These are phyloP conservation scores for Apiotrichum porosum DNA, from an alignment of 1,284 basidiomycete species.

Conservation along the genomic window DNA sequence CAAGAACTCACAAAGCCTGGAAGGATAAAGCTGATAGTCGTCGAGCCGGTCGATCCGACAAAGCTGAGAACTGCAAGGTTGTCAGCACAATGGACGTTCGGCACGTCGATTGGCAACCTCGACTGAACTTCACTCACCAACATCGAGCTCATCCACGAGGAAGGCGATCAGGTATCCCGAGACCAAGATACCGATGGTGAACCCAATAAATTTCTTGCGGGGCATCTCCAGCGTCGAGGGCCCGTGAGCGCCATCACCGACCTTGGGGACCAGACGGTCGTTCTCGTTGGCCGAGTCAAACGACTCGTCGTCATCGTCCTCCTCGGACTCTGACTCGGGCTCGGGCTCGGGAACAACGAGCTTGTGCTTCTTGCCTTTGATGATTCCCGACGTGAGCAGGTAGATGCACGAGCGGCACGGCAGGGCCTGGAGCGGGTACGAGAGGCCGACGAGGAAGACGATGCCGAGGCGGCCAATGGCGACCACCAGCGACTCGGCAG, in stretches of 20 bases:
- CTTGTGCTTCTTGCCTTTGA: constrained; percentile 25
- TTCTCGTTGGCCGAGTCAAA: constrained; percentile 25
- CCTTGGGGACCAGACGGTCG: constrained; percentile 41
- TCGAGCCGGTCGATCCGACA: constrained; percentile 93
- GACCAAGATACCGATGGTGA: constrained; percentile 69
- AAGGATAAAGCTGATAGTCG: constrained; percentile 93
- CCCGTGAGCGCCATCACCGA: constrained; percentile 50
- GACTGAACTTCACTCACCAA: constrained; percentile 57
- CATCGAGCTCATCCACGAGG: constrained; percentile 72
- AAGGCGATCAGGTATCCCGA: constrained; percentile 66
- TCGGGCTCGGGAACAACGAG: constrained; percentile 4
- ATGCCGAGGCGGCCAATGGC: constrained; percentile 91
- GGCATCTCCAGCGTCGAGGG: constrained; percentile 62
- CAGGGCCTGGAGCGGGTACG: constrained; percentile 88
- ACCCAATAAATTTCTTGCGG: constrained; percentile 62
- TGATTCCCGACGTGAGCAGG: constrained; percentile 58
- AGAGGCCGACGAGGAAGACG: constrained; percentile 80
- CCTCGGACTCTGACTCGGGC: constrained; percentile 21
- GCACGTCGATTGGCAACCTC: background rate
- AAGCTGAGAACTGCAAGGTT: constrained; percentile 76
- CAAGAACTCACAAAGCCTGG: constrained; percentile 56
- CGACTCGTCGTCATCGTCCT: constrained; percentile 13
- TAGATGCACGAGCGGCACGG: constrained; percentile 90
- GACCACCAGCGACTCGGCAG: constrained; percentile 76
- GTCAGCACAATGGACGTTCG: background rate